Base-by-base conservation (phyloP, 768 basidiomycete species). In the Xerocomellus dryophilus region DNA sequence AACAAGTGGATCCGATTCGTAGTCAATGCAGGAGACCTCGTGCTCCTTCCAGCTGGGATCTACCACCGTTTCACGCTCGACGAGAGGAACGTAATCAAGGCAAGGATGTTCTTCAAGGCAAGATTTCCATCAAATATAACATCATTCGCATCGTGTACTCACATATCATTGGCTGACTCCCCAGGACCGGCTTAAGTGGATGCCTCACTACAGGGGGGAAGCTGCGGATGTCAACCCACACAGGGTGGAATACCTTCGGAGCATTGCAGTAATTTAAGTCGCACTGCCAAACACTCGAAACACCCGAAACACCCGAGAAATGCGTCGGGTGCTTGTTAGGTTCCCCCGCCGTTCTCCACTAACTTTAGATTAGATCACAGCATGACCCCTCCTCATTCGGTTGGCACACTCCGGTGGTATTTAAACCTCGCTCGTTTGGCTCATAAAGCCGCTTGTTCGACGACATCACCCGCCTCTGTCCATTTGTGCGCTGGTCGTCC, bases 31-130 rank as follows among this genome's bases (percentile, higher is more conserved):
- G 91, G 93, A 2, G 94, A 97, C 65, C 79, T 97, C 47, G 72
- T 97, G 49, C 84, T 97, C 51, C 70, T 97, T 35, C 95, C 94
- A 1, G 82, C 90, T 17, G 93, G 92, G 0, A 93, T 94, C 62
- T 96, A 94, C 69, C 94, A 97, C 72, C 87, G 93, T 38, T 98
- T 97, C 74, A 95, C 90, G 0, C 81, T 96, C 12, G 93, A 95
- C 66, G 79, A 83, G 57, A 71, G 65, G 43, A 81, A 96, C 70
- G 73, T 74, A 34, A 85, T 93, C 71, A 82, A 84, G 60, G 87
- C 87, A 1, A 74, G 93, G 68, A 80, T 93, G 5, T 75, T 96
- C 50, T 97, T 95, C 83, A 82, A 93, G 81, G 90, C 84, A 52
- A 31, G 71, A 56, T n/a, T 20, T 35, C 31, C 2, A 12, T 14